Conservation (phyloP, 495 filamentous ascomycete genomes). For the Collariella sp. region DNA sequence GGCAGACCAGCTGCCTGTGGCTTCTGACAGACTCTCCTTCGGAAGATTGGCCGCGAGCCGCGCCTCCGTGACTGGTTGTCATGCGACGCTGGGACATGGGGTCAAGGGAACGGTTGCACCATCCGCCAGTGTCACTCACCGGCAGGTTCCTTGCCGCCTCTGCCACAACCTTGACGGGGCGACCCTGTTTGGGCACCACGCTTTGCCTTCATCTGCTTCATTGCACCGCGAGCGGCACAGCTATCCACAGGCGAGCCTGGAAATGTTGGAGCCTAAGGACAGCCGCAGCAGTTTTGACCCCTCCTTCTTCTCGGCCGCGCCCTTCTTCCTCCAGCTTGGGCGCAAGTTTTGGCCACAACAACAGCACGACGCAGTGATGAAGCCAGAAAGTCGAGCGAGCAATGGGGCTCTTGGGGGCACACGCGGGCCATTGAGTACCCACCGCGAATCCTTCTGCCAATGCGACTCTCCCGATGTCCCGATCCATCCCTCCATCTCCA, state of each 20-base stretch:
- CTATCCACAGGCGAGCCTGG: constrained; percentile 12
- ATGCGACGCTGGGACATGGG: neutral
- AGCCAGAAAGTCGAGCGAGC: neutral
- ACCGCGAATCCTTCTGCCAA: no score
- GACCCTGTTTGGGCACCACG: constrained; percentile 14
- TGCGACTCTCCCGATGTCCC: neutral
- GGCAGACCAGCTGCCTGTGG: neutral
- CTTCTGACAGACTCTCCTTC: constrained; percentile 1
- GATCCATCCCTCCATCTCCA: neutral
- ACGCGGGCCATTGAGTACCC: no score
- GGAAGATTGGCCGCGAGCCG: constrained; percentile 3
- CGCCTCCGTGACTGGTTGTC: neutral
- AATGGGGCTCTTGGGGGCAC: no score
- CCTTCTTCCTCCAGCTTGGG: neutral
- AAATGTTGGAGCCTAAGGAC: constrained; percentile 27
- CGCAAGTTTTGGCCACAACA: neutral
- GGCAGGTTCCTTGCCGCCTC: constrained; percentile 8
- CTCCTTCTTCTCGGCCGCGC: constrained; percentile 16
- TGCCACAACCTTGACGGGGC: constrained; percentile 5
- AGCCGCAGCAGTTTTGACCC: constrained; percentile 11
- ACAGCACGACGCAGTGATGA: neutral
- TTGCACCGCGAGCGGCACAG: constrained; percentile 22
- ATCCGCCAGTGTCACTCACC: neutral
- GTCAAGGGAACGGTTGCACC: neutral
- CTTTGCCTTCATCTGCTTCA: constrained; percentile 6